Evolutionary conservation across 2,329 filamentous ascomycete species (phyloP).

Genomic region (Dryadomyces quercivorus): DNA sequence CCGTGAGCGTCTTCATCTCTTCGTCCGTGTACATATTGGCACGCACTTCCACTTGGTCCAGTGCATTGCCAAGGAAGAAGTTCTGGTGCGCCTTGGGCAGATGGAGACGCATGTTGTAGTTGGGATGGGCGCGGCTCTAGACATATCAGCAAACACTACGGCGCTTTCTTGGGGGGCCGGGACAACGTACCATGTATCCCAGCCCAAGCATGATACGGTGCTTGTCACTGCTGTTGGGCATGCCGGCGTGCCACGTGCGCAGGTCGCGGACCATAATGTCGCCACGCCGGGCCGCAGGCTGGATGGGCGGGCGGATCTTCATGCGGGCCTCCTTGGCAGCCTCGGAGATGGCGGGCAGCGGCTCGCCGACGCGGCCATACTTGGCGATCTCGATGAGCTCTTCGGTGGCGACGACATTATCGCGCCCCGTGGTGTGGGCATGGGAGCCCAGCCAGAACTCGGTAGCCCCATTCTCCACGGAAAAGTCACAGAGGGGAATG

Average conservation of each 20-base stretch:
- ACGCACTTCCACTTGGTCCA: slow-evolving; percentile 11
- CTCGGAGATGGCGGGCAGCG: slow-evolving; percentile 1
- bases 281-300: slow-evolving; percentile 4
- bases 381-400: neutral
- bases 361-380: slow-evolving; percentile 3
- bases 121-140: slow-evolving; percentile 13
- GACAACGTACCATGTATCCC: slow-evolving; percentile 1
- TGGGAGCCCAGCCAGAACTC: slow-evolving; percentile 30
- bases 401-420: slow-evolving; percentile 19
- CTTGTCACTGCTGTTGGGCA: slow-evolving; percentile 40
- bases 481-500: slow-evolving; percentile 24
- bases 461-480: slow-evolving; percentile 21
- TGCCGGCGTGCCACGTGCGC: slow-evolving; percentile 51
- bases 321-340: slow-evolving; percentile 3
- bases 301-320: slow-evolving; percentile 5
- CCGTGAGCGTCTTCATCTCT: slow-evolving; percentile 5
- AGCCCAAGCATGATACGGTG: slow-evolving; percentile 42
- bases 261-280: slow-evolving; percentile 43
- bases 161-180: too few species aligned
- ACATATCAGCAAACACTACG: neutral
- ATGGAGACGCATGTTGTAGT: slow-evolving; percentile 13
- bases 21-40: slow-evolving; percentile 11
- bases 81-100: slow-evolving; percentile 9
- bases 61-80: slow-evolving; percentile 11
- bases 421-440: slow-evolving; percentile 17